Evolutionary conservation across 192 early-diverging fungal genomes (phyloP).

Genomic region (Funneliformis geosporum): DNA sequence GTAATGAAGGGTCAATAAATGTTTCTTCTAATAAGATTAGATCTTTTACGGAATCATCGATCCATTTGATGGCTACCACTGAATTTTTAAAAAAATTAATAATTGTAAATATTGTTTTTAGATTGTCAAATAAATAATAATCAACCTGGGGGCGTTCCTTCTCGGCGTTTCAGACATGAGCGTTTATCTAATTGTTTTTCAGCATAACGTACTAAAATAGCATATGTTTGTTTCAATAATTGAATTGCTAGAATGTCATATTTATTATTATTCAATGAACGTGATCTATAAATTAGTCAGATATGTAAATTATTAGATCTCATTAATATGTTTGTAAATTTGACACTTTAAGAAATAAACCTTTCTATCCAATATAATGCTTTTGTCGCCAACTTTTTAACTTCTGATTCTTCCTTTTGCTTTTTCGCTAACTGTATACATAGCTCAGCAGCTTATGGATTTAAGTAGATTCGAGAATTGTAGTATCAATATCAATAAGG

Average conservation of each 20-base stretch:
- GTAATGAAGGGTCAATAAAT: conserved; percentile 1
- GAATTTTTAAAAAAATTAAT: not conserved
- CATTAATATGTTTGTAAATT: not conserved
- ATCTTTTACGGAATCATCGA: not conserved
- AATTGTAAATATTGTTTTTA: not conserved
- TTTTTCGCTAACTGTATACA: not conserved
- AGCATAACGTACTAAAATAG: not conserved
- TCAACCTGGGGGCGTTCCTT: not conserved
- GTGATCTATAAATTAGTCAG: not conserved
- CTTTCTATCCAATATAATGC: conserved; percentile 7
- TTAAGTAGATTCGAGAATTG: not conserved
- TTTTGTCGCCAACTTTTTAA: not conserved
- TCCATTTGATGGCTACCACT: conserved; percentile 1
- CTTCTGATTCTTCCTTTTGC: conserved; percentile 5
- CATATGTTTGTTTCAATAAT: not conserved
- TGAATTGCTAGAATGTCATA: conserved; percentile 4
- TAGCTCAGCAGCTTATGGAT: conserved; percentile 7
- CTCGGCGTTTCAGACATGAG: not conserved
- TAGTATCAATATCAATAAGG: not conserved
- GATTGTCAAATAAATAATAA: not conserved
- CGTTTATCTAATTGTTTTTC: conserved; percentile 13
- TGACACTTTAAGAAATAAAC: not conserved
- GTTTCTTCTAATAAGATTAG: not conserved
- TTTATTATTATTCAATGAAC: not conserved
- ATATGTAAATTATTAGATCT: not conserved